Conservation (phyloP, 768 basidiomycete genomes). For the Mycena maculata region DNA sequence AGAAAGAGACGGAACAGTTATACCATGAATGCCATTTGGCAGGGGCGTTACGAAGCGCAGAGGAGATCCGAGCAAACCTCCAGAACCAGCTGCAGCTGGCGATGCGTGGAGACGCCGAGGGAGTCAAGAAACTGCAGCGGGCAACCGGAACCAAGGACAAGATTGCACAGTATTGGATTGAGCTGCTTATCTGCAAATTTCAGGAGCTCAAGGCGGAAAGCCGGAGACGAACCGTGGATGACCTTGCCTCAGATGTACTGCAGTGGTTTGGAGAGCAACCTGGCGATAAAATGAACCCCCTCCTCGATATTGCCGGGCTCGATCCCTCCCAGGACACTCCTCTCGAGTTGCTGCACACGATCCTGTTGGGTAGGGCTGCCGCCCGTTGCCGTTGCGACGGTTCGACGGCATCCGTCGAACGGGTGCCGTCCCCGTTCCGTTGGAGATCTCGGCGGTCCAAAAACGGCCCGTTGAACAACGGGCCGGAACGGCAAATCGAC, state of each 20-base stretch:
- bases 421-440: no score
- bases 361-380: no score
- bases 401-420: no score
- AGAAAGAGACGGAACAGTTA: constrained; percentile 10
- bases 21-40: constrained; percentile 30
- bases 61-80: constrained; percentile 1
- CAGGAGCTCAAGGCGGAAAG: neutral
- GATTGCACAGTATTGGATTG: constrained; percentile 21
- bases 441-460: no score
- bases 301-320: no score
- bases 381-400: no score
- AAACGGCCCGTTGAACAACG: no score
- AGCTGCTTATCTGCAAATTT: neutral
- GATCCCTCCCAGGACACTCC: no score
- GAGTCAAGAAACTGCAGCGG: neutral
- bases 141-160: constrained; percentile 19
- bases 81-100: neutral
- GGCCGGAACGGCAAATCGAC: no score
- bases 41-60: neutral
- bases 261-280: constrained; percentile 48
- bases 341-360: no score
- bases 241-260: constrained; percentile 42
- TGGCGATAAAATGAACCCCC: no score
- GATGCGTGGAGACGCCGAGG: neutral
- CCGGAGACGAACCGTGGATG: neutral